phyloP scores from a whole-genome alignment of 2,329 filamentous ascomycete species.

The Tolypocladium amazonense region DNA sequence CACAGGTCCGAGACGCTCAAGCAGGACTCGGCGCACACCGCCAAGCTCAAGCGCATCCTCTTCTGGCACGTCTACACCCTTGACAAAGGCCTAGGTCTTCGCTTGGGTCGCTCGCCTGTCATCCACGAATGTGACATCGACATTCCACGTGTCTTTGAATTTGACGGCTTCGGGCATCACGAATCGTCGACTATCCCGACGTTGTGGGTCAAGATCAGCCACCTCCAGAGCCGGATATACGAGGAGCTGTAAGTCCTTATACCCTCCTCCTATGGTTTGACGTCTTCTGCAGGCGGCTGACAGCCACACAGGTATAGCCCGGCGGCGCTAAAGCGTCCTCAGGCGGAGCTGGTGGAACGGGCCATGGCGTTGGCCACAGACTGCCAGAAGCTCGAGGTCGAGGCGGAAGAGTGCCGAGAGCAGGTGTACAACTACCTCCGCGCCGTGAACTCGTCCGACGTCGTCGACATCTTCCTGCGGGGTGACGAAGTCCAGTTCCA shows the following conservation, averaged over 20 bases:
- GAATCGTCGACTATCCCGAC: conserved; percentile 29
- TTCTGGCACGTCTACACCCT: conserved; percentile 45
- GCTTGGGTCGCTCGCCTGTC: conserved; percentile 45
- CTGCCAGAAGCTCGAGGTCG: conserved; percentile 23
- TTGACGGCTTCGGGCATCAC: conserved; percentile 26
- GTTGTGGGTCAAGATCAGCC: conserved; percentile 44
- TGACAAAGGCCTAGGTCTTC: conserved; percentile 47
- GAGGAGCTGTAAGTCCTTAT: conserved; percentile 27
- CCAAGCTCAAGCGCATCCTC: conserved; percentile 27
- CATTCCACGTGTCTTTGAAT: conserved; percentile 30
- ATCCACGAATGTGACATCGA: conserved; percentile 52
- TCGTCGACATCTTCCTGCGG: conserved; percentile 32
- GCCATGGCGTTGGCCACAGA: conserved; percentile 27
- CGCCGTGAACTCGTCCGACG: conserved; percentile 25
- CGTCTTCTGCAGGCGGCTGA: background rate
- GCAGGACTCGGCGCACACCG: conserved; percentile 18
- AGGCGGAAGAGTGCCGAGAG: conserved; percentile 22
- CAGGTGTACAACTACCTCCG: conserved; percentile 25
- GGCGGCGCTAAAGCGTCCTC: conserved; percentile 28
- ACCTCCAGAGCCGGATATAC: conserved; percentile 49
- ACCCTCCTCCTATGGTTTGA: background rate
- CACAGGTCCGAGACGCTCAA: conserved; percentile 33
- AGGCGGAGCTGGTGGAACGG: conserved; percentile 26
- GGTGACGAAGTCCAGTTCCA: conserved; percentile 37
- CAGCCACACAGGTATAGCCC: conserved; percentile 35